Evolutionary conservation across 352 stramenopile genomes (phyloP).

Genomic region (Elongisporangium prolatum): DNA sequence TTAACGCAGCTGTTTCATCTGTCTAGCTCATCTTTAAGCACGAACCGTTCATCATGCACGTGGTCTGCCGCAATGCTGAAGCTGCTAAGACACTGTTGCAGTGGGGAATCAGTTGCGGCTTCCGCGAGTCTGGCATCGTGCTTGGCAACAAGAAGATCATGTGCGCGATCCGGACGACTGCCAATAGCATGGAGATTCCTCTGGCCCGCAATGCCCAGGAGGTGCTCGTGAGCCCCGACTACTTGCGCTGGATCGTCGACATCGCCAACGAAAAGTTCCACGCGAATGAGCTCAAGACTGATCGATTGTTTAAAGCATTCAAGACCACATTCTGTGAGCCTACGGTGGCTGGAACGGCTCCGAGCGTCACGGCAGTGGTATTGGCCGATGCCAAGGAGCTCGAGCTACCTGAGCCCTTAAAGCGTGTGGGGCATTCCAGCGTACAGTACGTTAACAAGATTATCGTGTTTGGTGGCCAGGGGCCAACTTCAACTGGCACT

Average conservation of each 20-base stretch:
- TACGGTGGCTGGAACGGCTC: background rate
- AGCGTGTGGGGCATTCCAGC: conserved; percentile 60
- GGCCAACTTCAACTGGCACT: conserved; percentile 43
- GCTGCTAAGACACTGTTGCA: conserved; percentile 79
- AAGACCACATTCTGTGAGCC: conserved; percentile 32
- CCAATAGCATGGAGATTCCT: conserved; percentile 86
- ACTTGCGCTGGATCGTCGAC: conserved; percentile 70
- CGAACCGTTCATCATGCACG: conserved; percentile 92
- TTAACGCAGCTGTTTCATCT: conserved; percentile 1
- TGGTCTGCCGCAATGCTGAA: conserved; percentile 77
- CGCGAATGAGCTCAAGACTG: conserved; percentile 69
- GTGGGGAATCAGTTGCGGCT: conserved; percentile 75
- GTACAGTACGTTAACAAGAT: conserved; percentile 38
- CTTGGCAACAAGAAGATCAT: conserved; percentile 87
- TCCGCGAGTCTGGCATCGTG: conserved; percentile 88
- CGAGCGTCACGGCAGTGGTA: conserved; percentile 6
- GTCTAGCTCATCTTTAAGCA: conserved; percentile 84
- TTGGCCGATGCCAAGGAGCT: conserved; percentile 11
- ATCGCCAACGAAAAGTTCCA: conserved; percentile 85
- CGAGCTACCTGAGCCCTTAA: conserved; percentile 18
- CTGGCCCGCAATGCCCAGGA: conserved; percentile 41
- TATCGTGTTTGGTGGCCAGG: conserved; percentile 71
- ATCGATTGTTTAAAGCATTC: conserved; percentile 64
- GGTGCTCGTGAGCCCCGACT: conserved; percentile 62
- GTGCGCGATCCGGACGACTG: conserved; percentile 87